These are phyloP conservation scores for Carex scoparia DNA, from an alignment of 176 grass and related monocot species.

Conservation along the genomic window DNA sequence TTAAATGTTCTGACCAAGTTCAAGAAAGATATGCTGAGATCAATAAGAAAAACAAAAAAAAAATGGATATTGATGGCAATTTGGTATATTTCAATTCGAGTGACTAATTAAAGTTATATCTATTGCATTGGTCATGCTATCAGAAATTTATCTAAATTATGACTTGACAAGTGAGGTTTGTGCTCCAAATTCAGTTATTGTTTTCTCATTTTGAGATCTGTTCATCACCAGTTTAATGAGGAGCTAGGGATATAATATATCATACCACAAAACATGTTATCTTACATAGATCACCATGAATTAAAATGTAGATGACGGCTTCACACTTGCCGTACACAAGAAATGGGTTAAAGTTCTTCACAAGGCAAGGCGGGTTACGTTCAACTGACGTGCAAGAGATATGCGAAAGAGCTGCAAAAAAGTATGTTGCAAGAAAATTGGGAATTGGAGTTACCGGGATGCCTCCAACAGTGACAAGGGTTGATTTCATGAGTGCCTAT, in stretches of 20 bases:
- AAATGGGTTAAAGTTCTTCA: slow-evolving; percentile 95
- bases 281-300: neutral
- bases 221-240: neutral
- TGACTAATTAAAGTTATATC: neutral
- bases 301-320: slow-evolving; percentile 60
- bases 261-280: neutral
- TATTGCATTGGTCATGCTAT: neutral
- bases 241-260: neutral
- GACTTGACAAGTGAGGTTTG: neutral
- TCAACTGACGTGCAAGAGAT: slow-evolving; percentile 52
- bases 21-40: neutral
- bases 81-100: neutral
- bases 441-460: slow-evolving; percentile 2
- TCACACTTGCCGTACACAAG: slow-evolving; percentile 88
- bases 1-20: neutral
- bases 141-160: neutral
- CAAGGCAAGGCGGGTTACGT: slow-evolving; percentile 45
- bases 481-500: slow-evolving; percentile 69
- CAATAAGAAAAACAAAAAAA: neutral
- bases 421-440: slow-evolving; percentile 49
- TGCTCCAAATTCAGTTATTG: neutral
- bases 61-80: neutral
- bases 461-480: slow-evolving; percentile 38
- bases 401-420: slow-evolving; percentile 52
- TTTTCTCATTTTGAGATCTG: neutral